phyloP scores from a whole-genome alignment of 1,139 yeast species.

The Debaryomyces robertsiae region DNA sequence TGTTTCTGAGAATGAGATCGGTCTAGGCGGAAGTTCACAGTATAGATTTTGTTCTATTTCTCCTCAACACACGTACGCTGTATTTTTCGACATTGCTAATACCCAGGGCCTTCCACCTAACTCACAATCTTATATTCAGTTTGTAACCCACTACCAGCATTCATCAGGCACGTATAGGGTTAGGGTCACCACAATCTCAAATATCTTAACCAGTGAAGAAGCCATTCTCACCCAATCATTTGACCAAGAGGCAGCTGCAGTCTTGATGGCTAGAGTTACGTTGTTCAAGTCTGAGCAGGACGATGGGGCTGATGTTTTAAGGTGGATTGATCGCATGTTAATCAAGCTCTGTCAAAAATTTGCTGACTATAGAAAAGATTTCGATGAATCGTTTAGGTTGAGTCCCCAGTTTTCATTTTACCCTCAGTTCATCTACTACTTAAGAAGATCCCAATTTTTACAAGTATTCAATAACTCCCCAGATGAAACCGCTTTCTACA shows the following conservation, averaged over 20 bases:
- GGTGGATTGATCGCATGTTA: slow-evolving; percentile 56
- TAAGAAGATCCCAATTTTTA: slow-evolving; percentile 94
- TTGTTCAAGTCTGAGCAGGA: slow-evolving; percentile 83
- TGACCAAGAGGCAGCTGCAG: slow-evolving; percentile 99
- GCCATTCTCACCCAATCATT: slow-evolving; percentile 64
- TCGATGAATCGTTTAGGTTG: slow-evolving; percentile 48
- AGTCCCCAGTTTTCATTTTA: slow-evolving; percentile 56
- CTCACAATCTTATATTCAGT: slow-evolving; percentile 64
- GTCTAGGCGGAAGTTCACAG: slow-evolving; percentile 87
- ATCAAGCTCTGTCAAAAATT: slow-evolving; percentile 54
- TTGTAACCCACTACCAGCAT: slow-evolving; percentile 77
- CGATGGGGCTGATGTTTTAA: slow-evolving; percentile 54
- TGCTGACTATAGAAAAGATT: slow-evolving; percentile 53
- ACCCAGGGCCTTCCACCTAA: slow-evolving; percentile 48
- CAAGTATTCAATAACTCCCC: slow-evolving; percentile 98
- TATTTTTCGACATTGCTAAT: slow-evolving; percentile 83
- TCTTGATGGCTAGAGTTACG: slow-evolving; percentile 90
- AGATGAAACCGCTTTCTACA: slow-evolving; percentile 96
- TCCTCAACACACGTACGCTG: slow-evolving; percentile 84
- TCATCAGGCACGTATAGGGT: slow-evolving; percentile 80
- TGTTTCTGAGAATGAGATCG: slow-evolving; percentile 91
- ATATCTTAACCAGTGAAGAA: slow-evolving; percentile 57
- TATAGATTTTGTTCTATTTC: slow-evolving; percentile 84
- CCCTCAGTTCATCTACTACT: slow-evolving; percentile 94
- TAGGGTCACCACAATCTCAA: slow-evolving; percentile 86